Base-by-base conservation (phyloP, 257 asterid species). In the Coffea canephora region DNA sequence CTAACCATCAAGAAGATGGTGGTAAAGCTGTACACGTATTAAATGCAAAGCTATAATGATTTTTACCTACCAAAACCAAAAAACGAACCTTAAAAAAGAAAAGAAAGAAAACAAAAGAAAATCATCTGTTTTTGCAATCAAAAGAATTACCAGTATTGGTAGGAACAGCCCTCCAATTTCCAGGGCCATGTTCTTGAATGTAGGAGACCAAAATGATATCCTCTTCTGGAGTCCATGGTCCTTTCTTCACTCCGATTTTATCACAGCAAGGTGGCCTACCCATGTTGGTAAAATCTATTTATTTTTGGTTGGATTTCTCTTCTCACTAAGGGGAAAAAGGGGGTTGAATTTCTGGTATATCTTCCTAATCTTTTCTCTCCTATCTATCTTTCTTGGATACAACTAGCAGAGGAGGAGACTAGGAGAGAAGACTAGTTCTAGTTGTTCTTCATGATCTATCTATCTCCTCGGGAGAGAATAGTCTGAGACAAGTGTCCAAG, bases 181-280 rank as follows among this genome's bases (percentile, higher is more conserved):
- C 94, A 67, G 97, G 96, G 41, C 98, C 98, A 83, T 91, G 89
- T 83, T 90, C 86, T 88, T 93, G 98, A 87, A 93, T 90, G 85
- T 93, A 93, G 36, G 94, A 87, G 65, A 93, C 98, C 84, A 93
- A 79, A 83, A 87, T 85, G 86, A 93, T 93, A 83, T 93, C 98
- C 76, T 93, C 98, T 85, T 93, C 98, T 3, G 98, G 98, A 52
- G 98, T 93, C 98, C 98, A 93, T 50, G 97, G 97, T 52, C 98
- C 98, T 87, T 93, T 93, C 78, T 93, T 92, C 85, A 93, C 92
- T 2, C 93, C 97, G 25, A 79, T 70, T 82, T 89, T 90, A 18
- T 91, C 95, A 81, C 96, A 91, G 79, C 97, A 89, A 84, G 98
- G 98, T 74, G 98, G 95, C 79, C 98, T 89, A 8, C 97, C 98